phyloP scores from a whole-genome alignment of 2,329 filamentous ascomycete genomes.

The Apiospora pterosperma region DNA sequence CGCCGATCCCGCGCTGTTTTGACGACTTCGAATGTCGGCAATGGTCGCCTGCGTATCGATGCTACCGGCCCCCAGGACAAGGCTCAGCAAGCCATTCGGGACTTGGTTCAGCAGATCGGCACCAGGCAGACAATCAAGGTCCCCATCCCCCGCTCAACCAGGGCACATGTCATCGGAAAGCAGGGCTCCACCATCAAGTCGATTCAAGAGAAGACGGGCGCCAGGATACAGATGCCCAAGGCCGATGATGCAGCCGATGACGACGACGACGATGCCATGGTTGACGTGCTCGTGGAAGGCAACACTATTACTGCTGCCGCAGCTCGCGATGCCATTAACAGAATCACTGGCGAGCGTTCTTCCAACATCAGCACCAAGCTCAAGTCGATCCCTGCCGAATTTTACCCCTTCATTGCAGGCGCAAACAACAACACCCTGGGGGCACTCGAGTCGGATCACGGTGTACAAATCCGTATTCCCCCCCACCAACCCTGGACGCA shows the following conservation, averaged over 20 bases:
- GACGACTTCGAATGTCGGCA: slow-evolving; percentile 69
- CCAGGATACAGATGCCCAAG: slow-evolving; percentile 85
- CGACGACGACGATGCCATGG: slow-evolving; percentile 76
- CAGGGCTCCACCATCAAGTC: slow-evolving; percentile 86
- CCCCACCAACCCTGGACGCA: slow-evolving; percentile 74
- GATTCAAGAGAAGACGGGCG: slow-evolving; percentile 85
- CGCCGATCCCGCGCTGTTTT: slow-evolving; percentile 85
- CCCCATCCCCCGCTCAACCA: slow-evolving; percentile 76
- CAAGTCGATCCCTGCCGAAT: slow-evolving; percentile 82
- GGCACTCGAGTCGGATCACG: slow-evolving; percentile 68
- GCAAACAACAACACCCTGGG: slow-evolving; percentile 66
- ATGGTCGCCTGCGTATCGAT: slow-evolving; percentile 75
- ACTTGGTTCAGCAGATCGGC: slow-evolving; percentile 84
- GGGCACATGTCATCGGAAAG: slow-evolving; percentile 90
- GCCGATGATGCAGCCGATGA: slow-evolving; percentile 60
- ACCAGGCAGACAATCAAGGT: slow-evolving; percentile 77
- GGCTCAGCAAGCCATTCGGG: slow-evolving; percentile 83
- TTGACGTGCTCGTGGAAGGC: slow-evolving; percentile 86
- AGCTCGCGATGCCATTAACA: slow-evolving; percentile 78
- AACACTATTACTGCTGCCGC: slow-evolving; percentile 84
- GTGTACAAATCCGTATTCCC: slow-evolving; percentile 79
- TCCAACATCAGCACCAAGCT: slow-evolving; percentile 79
- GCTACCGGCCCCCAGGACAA: slow-evolving; percentile 80
- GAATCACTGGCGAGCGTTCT: slow-evolving; percentile 82
- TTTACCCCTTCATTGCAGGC: slow-evolving; percentile 92